These are phyloP conservation scores for Kurtzmaniella quercitrusa DNA, from an alignment of 1,139 yeast species.

Conservation along the genomic window DNA sequence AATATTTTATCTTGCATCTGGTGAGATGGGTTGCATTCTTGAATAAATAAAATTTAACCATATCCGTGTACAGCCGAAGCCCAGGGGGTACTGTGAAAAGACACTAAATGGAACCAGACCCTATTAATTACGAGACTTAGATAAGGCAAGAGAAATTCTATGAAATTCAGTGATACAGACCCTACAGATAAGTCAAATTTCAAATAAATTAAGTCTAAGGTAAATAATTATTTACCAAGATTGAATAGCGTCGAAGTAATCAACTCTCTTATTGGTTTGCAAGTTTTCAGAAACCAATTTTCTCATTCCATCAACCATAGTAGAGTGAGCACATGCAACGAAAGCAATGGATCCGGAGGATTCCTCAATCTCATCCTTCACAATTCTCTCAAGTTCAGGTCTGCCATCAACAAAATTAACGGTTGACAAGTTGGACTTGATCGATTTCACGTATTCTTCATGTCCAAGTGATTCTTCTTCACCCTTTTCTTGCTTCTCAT, in stretches of 20 bases:
- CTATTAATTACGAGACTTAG: too few relatives aligned
- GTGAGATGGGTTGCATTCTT: neutral
- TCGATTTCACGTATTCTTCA: conserved; percentile 13
- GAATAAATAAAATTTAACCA: neutral
- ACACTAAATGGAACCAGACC: too few relatives aligned
- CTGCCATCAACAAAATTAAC: conserved; percentile 34
- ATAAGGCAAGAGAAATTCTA: neutral
- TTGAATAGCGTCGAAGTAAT: conserved; percentile 40
- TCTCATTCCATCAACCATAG: conserved; percentile 38
- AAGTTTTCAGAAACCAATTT: conserved; percentile 27
- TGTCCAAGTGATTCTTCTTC: conserved; percentile 11
- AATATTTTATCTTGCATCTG: neutral
- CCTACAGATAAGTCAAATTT: neutral
- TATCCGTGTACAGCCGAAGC: neutral
- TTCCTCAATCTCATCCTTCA: conserved; percentile 28
- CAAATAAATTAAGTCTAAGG: neutral
- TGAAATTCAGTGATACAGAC: neutral
- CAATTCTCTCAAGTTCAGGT: conserved; percentile 36
- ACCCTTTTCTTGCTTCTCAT: conserved; percentile 13
- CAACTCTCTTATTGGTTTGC: conserved; percentile 28
- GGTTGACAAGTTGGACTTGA: conserved; percentile 18
- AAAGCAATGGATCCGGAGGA: conserved; percentile 31
- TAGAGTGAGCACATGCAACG: conserved; percentile 39
- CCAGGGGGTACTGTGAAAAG: too few relatives aligned
- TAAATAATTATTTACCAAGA: conserved; percentile 21